Base-by-base conservation (phyloP, 2,329 filamentous ascomycete genomes). In the Endocalyx cinctus region DNA sequence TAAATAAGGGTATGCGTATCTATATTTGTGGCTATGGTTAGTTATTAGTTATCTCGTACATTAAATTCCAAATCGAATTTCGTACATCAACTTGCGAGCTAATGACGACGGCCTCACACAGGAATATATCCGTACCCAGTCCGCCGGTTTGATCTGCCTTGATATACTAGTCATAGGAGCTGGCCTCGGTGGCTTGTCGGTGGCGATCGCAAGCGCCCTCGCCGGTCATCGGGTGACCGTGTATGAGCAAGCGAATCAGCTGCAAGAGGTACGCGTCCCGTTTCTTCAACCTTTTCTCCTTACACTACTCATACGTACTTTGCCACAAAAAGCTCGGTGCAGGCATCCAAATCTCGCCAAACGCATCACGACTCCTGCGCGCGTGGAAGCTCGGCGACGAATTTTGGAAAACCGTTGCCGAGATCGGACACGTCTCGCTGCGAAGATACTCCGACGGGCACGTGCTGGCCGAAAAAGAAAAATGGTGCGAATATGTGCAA, bases 121-220 rank as follows among this genome's bases (percentile, higher is more conserved):
- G n/a, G n/a, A n/a, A n/a, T n/a, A n/a, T n/a, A n/a, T n/a, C n/a
- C n/a, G n/a, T n/a, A n/a, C n/a, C n/a, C n/a, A n/a, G n/a, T n/a
- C n/a, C n/a, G n/a, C n/a, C n/a, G n/a, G n/a, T n/a, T n/a, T n/a
- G n/a, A n/a, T n/a, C 20, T n/a, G 20, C 15, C 26, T 43, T 10
- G 38, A 35, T 29, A 22, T 47, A 8, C 22, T 47, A 10, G 25
- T 47, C 17, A 28, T 45, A 11, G 45, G 45, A 10, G 45, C 40
- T 20, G 45, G 45, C 6, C 14, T 47, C n/a, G 43, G 42, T 5
- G 45, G 45, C 4, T 34, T 47, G 7, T 27, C 45, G 4, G 43
- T 43, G 10, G 45, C 42, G 7, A 46, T 47, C 19, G 42, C 39
- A 19, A 42, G 42, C 17, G 27, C 26, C 4, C 25, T 47, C 4